phyloP scores from a whole-genome alignment of 2,329 filamentous ascomycete species.

The Atkinsonella texensis region DNA sequence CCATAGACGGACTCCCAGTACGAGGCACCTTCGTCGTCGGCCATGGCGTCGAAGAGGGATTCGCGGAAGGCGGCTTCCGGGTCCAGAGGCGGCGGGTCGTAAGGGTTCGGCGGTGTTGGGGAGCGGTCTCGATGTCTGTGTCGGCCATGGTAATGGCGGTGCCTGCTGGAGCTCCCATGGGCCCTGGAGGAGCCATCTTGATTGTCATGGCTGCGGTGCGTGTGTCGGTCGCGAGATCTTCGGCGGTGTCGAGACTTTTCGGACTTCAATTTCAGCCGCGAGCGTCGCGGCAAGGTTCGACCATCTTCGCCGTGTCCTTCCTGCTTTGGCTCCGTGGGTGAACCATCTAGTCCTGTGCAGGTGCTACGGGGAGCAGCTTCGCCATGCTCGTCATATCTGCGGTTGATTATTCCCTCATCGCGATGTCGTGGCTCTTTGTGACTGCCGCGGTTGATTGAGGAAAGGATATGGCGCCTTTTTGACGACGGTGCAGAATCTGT shows the following conservation, averaged over 20 bases:
- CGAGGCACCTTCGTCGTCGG: constrained; percentile 86
- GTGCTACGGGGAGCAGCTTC: constrained; percentile 1
- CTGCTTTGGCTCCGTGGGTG: background rate
- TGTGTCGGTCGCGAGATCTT: background rate
- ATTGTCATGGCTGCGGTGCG: constrained; percentile 8
- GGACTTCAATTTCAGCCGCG: constrained; percentile 6
- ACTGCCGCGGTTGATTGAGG: constrained; percentile 31
- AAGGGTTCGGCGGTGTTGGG: constrained; percentile 34
- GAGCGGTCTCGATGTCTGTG: constrained; percentile 26
- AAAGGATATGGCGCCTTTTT: constrained; percentile 35
- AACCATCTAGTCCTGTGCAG: background rate
- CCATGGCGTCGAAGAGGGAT: constrained; percentile 91
- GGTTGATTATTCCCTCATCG: background rate
- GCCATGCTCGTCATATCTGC: background rate
- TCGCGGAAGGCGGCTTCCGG: constrained; percentile 75
- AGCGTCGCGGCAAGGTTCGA: background rate
- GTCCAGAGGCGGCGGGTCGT: constrained; percentile 39
- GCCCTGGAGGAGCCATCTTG: constrained; percentile 12
- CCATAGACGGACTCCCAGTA: constrained; percentile 98
- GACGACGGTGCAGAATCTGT: constrained; percentile 21
- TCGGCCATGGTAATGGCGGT: constrained; percentile 18
- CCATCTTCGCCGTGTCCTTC: background rate
- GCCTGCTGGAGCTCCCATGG: constrained; percentile 12
- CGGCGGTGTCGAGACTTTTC: constrained; percentile 4
- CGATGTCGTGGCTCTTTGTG: background rate